Evolutionary conservation across 2,329 filamentous ascomycete species (phyloP).

Genomic region (Colletotrichum salicis): DNA sequence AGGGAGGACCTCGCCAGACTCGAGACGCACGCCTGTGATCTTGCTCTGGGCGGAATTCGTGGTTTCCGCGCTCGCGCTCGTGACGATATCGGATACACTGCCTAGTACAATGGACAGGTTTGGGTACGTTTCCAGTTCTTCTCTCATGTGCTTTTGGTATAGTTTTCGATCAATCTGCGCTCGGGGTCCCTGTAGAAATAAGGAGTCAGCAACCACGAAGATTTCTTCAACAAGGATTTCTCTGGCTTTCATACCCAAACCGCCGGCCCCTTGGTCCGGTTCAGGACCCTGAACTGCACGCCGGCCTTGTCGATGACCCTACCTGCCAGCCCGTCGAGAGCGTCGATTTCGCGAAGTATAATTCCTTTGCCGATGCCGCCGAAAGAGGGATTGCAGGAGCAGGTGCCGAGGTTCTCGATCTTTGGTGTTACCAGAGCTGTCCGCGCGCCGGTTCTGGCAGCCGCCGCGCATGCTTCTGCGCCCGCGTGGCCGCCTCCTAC

Average conservation of each 20-base stretch:
- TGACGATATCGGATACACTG: constrained; percentile 91
- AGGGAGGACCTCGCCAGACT: constrained; percentile 85
- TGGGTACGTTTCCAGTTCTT: constrained; percentile 81
- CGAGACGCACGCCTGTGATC: constrained; percentile 83
- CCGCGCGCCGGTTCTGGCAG: constrained; percentile 86
- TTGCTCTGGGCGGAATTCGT: constrained; percentile 55
- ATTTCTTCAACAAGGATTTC: not conserved
- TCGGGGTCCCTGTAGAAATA: constrained; percentile 72
- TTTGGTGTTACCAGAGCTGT: constrained; percentile 92
- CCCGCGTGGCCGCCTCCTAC: constrained; percentile 97
- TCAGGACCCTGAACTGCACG: constrained; percentile 92
- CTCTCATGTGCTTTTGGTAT: constrained; percentile 90
- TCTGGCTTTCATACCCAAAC: constrained; percentile 74
- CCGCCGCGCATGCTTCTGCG: constrained; percentile 90
- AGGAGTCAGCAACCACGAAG: not conserved
- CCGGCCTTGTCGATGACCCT: constrained; percentile 93
- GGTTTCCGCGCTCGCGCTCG: constrained; percentile 66
- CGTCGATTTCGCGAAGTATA: constrained; percentile 94
- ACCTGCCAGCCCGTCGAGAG: constrained; percentile 88
- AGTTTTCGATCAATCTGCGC: constrained; percentile 94
- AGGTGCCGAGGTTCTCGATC: constrained; percentile 88
- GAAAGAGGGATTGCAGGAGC: constrained; percentile 96
- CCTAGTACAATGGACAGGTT: constrained; percentile 85
- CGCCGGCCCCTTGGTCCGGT: constrained; percentile 89
- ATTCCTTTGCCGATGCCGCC: constrained; percentile 99